Conservation (phyloP, 108 stramenopile species). For the Pseudonitzschia multiseries region DNA sequence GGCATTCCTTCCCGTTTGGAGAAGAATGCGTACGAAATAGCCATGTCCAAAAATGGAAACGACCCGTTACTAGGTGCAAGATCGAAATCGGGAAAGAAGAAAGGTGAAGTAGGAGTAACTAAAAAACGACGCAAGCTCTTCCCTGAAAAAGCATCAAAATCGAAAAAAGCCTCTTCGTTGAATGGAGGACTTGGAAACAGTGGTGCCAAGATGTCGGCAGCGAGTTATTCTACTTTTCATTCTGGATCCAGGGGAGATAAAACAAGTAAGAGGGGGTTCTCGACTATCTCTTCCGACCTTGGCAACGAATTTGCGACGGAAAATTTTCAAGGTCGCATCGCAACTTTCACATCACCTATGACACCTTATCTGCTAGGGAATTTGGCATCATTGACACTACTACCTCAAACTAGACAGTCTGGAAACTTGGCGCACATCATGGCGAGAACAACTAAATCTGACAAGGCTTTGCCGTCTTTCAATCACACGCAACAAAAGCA, state of each 20-base stretch:
- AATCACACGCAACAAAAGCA: no score
- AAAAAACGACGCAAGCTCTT: slow-evolving; percentile 14
- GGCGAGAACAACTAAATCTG: not conserved
- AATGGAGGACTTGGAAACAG: not conserved
- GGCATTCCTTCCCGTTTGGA: slow-evolving; percentile 58
- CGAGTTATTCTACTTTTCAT: slow-evolving; percentile 1
- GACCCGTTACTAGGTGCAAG: slow-evolving; percentile 3
- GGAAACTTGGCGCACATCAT: not conserved
- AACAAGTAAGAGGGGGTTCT: not conserved
- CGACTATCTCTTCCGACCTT: not conserved
- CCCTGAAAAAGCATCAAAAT: slow-evolving; percentile 2
- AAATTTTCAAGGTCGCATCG: not conserved
- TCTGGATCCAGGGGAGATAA: not conserved
- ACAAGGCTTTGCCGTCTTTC: not conserved
- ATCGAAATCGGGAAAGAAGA: not conserved
- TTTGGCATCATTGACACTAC: not conserved
- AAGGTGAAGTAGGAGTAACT: not conserved
- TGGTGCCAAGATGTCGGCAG: slow-evolving; percentile 3
- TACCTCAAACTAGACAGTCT: not conserved
- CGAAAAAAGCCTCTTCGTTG: not conserved
- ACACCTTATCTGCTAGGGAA: not conserved
- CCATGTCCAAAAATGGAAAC: slow-evolving; percentile 11
- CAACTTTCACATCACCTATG: not conserved
- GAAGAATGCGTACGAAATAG: slow-evolving; percentile 59
- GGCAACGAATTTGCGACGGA: not conserved